A percentile compares a stretch with the other conserved stretches of the same genome.
Evolutionary conservation across 495 filamentous ascomycete species (phyloP).

Genomic region (Penicillium desertorum): DNA sequence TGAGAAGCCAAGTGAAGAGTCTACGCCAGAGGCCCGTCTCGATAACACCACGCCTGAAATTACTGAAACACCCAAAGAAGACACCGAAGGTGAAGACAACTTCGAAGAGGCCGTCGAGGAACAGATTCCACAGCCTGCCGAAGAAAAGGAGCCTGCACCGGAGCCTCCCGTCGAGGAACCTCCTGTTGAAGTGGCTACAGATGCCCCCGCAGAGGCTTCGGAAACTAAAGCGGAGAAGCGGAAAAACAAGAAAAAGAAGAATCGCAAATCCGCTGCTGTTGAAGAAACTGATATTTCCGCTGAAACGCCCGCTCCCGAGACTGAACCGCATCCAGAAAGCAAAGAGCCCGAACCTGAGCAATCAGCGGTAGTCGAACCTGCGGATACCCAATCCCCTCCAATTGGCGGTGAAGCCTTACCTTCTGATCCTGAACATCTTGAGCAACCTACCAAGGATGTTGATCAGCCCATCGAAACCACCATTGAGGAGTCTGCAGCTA

Average conservation of each 20-base stretch:
- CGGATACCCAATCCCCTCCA: slow-evolving; percentile 16
- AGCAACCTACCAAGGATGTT: neutral
- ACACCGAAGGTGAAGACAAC: slow-evolving; percentile 22
- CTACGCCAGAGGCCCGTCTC: neutral
- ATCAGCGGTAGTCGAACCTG: slow-evolving; percentile 14
- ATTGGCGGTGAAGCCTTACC: slow-evolving; percentile 26
- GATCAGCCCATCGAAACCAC: slow-evolving; percentile 7
- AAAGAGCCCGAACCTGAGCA: slow-evolving; percentile 20
- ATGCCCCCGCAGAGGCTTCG: slow-evolving; percentile 6
- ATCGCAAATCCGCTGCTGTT: slow-evolving; percentile 30
- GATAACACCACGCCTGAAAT: slow-evolving; percentile 4
- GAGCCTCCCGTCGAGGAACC: slow-evolving; percentile 14
- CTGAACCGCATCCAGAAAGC: slow-evolving; percentile 16
- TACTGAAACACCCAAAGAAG: slow-evolving; percentile 12
- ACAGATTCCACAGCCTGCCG: slow-evolving; percentile 5
- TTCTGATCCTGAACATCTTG: slow-evolving; percentile 11
- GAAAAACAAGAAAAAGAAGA: slow-evolving; percentile 40
- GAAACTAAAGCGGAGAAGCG: slow-evolving; percentile 27
- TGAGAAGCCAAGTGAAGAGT: neutral
- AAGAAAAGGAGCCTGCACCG: slow-evolving; percentile 3
- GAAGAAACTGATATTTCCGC: slow-evolving; percentile 22
- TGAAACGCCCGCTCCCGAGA: slow-evolving; percentile 18
- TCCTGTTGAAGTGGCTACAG: neutral
- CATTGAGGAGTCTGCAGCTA: slow-evolving; percentile 6
- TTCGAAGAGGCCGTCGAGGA: slow-evolving; percentile 30